These are phyloP conservation scores for Heterobasidion parviporum DNA, from an alignment of 1,284 basidiomycete genomes.

Conservation along the genomic window DNA sequence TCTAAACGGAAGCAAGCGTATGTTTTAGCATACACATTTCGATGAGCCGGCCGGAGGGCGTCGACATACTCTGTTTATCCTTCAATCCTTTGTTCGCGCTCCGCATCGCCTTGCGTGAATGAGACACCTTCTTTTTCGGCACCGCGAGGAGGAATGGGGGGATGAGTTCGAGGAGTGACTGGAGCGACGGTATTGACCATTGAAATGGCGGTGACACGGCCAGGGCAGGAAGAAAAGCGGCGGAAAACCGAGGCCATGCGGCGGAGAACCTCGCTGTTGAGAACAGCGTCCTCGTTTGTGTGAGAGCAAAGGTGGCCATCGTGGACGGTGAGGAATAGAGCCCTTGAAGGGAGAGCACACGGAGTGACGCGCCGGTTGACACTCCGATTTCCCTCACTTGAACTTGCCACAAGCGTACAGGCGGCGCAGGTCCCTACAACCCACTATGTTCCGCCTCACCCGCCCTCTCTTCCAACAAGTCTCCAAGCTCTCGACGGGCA, in stretches of 20 bases:
- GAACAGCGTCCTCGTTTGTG: conserved; percentile 23
- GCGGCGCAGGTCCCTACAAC: neutral
- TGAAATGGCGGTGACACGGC: conserved; percentile 25
- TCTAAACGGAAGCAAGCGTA: conserved; percentile 37
- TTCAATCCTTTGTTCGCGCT: conserved; percentile 92
- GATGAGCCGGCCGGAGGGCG: conserved; percentile 9
- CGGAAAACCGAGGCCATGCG: conserved; percentile 20
- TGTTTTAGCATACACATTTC: neutral
- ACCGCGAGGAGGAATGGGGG: conserved; percentile 88
- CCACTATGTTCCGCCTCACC: conserved; percentile 69
- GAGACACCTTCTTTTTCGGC: conserved; percentile 91
- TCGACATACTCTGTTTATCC: conserved; percentile 79
- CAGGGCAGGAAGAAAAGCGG: conserved; percentile 19
- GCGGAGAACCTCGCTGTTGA: conserved; percentile 31
- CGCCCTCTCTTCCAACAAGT: conserved; percentile 61
- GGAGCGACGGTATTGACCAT: conserved; percentile 44
- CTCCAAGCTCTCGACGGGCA: conserved; percentile 73
- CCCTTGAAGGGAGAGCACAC: neutral
- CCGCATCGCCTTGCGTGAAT: conserved; percentile 93
- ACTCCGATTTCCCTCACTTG: conserved; percentile 8
- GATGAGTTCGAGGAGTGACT: conserved; percentile 72
- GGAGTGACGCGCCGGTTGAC: conserved; percentile 1
- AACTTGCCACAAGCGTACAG: neutral
- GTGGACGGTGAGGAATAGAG: conserved; percentile 2
- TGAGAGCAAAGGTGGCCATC: conserved; percentile 35